Evolutionary conservation across 2,329 filamentous ascomycete species (phyloP).

Genomic region (Arthrobotrys entomopaga): DNA sequence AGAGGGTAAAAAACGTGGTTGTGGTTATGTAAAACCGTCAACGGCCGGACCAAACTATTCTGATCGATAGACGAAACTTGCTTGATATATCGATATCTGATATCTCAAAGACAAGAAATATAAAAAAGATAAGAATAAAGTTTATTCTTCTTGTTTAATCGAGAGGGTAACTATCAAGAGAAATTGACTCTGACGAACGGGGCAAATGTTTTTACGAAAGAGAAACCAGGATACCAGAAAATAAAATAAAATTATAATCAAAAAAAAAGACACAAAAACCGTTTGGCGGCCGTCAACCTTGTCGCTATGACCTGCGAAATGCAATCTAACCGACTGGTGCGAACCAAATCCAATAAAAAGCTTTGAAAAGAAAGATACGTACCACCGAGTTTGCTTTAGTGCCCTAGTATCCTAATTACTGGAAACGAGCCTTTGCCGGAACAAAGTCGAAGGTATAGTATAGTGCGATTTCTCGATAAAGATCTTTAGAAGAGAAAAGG

Average conservation of each 20-base stretch:
- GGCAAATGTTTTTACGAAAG: neutral
- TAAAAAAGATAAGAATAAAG: neutral
- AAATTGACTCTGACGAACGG: no score
- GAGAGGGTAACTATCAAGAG: neutral
- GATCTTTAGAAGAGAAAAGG: no score
- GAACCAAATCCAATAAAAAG: no score
- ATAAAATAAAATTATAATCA: neutral
- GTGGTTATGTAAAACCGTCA: slow-evolving; percentile 20
- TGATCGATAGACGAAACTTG: slow-evolving; percentile 16
- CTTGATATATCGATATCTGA: neutral
- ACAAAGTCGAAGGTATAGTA: no score
- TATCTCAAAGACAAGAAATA: slow-evolving; percentile 15
- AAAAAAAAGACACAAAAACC: neutral
- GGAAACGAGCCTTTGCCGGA: no score
- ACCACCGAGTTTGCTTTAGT: no score
- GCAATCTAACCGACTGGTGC: neutral
- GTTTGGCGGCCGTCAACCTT: neutral
- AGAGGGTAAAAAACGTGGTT: neutral
- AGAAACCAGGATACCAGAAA: neutral
- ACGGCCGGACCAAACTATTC: slow-evolving; percentile 33
- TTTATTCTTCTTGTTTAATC: neutral
- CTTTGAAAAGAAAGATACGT: no score
- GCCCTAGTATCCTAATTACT: no score
- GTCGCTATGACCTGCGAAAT: neutral
- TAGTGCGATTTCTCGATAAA: no score